Base-by-base conservation (phyloP, 768 basidiomycete genomes). In the Calocybe indica region DNA sequence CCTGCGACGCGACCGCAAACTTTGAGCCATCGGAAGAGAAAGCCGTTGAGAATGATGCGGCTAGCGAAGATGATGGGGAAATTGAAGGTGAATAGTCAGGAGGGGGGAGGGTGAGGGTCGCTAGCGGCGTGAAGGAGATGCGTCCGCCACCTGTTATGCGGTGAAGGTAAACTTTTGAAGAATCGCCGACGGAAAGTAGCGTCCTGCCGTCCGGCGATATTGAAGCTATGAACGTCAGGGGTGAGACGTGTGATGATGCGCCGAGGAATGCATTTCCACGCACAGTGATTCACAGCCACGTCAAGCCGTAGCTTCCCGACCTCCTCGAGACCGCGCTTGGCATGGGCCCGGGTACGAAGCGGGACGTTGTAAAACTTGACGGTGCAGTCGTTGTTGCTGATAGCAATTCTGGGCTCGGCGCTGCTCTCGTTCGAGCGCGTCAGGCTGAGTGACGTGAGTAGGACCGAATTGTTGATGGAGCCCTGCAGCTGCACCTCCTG, bases 121-220 rank as follows among this genome's bases (percentile, higher is more conserved):
- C 70, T 53, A 92, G 85, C 35, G 78, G 79, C 12, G 76, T 61
- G 54, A 92, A 88, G 3, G 78, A 68, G 53, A 87, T 69, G 10
- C 76, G 66, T 29, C 85, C 82, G 10, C 31, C 31, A 36, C 85
- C 85, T 2, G 79, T 76, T 50, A 94, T 75, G 46, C 82, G 79
- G 58, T 92, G 88, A 10, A 97, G 75, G 60, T 83, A 87, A 8
- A 94, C 83, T 48, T 90, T 84, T 38, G 83, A 80, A 7, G 92
- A 92, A 61, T 97, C 93, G 15, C 94, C 93, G 0, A 94, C 93
- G 2, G 86, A 91, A 1, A 96, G 78, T 10, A 97, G 75, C 0
- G 85, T 92, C 39, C 80, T 78, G 1, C 92, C 87, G 57, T 95
- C 90, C 0, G 91, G 92, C 0, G 92, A 92, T 55, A 97, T 78